phyloP scores from a whole-genome alignment of 139 green algal genomes.

The Pleodorina starrii region DNA sequence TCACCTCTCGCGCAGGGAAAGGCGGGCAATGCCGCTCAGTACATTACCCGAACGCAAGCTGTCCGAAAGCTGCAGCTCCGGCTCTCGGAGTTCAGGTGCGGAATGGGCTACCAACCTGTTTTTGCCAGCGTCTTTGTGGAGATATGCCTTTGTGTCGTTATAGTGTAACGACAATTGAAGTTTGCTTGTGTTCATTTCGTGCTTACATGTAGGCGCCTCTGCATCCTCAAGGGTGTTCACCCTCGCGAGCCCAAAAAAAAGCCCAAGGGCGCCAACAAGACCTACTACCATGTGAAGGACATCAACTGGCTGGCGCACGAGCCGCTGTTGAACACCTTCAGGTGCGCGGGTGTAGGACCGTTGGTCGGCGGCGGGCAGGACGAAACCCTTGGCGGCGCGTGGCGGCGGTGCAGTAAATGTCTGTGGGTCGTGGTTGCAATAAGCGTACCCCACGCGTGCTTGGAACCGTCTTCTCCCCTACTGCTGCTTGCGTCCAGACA shows the following conservation, averaged over 20 bases:
- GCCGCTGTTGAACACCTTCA: constrained; percentile 93
- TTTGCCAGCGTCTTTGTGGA: too few relatives aligned
- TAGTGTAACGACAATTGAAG: too few relatives aligned
- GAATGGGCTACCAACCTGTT: neutral
- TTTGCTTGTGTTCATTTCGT: too few relatives aligned
- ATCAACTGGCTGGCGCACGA: constrained; percentile 97
- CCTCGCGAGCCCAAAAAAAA: constrained; percentile 99
- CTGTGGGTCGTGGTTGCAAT: too few relatives aligned
- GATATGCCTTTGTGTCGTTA: too few relatives aligned
- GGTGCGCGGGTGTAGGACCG: constrained; percentile 51
- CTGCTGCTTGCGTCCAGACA: too few relatives aligned
- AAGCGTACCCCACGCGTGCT: too few relatives aligned
- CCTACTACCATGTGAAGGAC: constrained; percentile 99
- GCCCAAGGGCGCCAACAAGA: constrained; percentile 93
- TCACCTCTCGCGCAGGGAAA: constrained; percentile 59
- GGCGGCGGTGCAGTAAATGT: too few relatives aligned
- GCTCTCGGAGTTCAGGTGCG: constrained; percentile 93
- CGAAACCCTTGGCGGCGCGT: too few relatives aligned
- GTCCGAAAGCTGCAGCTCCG: constrained; percentile 97
- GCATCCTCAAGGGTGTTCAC: constrained; percentile 99
- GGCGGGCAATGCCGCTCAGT: constrained; percentile 85
- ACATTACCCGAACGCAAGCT: constrained; percentile 95
- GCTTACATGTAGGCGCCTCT: constrained; percentile 93
- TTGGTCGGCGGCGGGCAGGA: too few relatives aligned
- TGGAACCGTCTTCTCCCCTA: too few relatives aligned